These are phyloP conservation scores for Amanita molliuscula DNA, from an alignment of 768 basidiomycete species.

Conservation along the genomic window DNA sequence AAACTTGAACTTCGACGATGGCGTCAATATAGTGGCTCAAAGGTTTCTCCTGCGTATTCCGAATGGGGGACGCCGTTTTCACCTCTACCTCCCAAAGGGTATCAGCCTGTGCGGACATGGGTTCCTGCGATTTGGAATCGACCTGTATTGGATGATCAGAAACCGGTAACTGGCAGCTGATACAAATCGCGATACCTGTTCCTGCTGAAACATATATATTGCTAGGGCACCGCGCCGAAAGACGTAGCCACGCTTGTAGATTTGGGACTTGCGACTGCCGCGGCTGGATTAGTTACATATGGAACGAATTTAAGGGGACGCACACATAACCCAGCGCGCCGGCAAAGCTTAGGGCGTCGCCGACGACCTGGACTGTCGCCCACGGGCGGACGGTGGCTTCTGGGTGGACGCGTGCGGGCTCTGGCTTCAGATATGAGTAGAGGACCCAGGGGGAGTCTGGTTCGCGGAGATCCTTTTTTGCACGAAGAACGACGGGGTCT, in stretches of 20 bases:
- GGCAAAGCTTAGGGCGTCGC: slow-evolving; percentile 74
- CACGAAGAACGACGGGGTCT: slow-evolving; percentile 63
- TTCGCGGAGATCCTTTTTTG: slow-evolving; percentile 63
- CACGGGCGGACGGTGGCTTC: slow-evolving; percentile 84
- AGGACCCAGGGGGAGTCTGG: slow-evolving; percentile 61
- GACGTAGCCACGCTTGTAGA: slow-evolving; percentile 73
- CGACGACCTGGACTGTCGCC: slow-evolving; percentile 69
- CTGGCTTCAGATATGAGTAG: slow-evolving; percentile 76
- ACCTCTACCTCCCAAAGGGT: slow-evolving; percentile 87
- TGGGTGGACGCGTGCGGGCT: slow-evolving; percentile 74
- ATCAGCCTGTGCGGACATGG: slow-evolving; percentile 68
- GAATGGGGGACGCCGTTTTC: slow-evolving; percentile 69
- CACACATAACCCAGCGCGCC: slow-evolving; percentile 72
- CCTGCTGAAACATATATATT: slow-evolving; percentile 81
- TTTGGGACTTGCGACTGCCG: slow-evolving; percentile 53
- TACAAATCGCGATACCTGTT: slow-evolving; percentile 40
- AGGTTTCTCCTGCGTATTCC: slow-evolving; percentile 70
- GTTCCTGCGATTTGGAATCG: slow-evolving; percentile 64
- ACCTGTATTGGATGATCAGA: slow-evolving; percentile 29
- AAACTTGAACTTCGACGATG: slow-evolving; percentile 68
- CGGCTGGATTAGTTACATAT: neutral
- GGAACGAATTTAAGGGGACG: slow-evolving; percentile 13
- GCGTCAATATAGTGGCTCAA: slow-evolving; percentile 62
- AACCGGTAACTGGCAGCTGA: neutral
- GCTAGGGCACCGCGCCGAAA: slow-evolving; percentile 63